Evolutionary conservation across 352 stramenopile genomes (phyloP), one percentile per base, ranked within the genome.

Genomic region (Albugo laibachii): DNA sequence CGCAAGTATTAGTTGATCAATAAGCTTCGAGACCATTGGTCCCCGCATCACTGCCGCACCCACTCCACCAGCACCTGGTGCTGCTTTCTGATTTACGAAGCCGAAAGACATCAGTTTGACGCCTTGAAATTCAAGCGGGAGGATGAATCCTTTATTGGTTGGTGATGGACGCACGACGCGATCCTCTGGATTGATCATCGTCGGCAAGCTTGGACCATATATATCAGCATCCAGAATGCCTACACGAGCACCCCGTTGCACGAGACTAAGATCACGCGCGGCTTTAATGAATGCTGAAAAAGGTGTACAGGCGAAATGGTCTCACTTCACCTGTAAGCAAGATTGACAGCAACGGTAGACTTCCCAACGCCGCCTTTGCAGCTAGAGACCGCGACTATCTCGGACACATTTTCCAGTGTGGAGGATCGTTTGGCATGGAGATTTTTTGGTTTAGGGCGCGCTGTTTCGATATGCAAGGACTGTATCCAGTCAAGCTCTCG

Each of bases 161-260:
- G 55, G 73, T 24, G 76, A 89, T 49, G 69, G 66, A 10, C 76
- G 71, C 20, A 93, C 66, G 0, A 65, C 82, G 36, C 61, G 43
- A 37, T 91, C 77, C 18, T 62, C 57, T 0, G 76, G 74, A 4
- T 73, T 85, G 20, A 91, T 63, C 93, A 99, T 98, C 16, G 92
- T 98, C 1, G 96, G 96, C 41, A 99, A 63, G 50, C 81, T 97
- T 10, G 96, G 96, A 15, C 96, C 96, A 62, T 99, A 99, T 36
- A 99, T 93, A 60, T 99, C 96, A 0, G 93, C 93, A 61, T 99
- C 96, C 39, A 99, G 77, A 53, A 99, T 97, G 13, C 95, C 96
- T 1, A 99, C 95, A 27, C 71, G 79, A 18, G 78, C 83, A 12
- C 94, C 94, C 43, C 66, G 66, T 54, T 97, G 77, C 5, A 74